Base-by-base conservation (phyloP, 352 stramenopile species). In the Phytophthora citrophthora region DNA sequence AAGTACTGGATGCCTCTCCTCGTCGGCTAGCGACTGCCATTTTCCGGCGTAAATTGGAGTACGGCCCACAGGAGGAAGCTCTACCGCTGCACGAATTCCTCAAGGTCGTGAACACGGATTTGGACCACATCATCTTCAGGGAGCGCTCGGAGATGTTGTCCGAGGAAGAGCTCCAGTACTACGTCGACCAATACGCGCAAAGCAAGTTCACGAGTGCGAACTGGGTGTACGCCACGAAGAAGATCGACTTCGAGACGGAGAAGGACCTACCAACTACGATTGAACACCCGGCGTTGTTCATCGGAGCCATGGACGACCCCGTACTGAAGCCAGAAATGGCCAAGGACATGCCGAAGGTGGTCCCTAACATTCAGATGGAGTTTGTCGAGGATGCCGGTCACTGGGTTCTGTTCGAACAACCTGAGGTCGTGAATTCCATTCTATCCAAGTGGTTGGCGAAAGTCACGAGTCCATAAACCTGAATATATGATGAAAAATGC, bases 261-360 rank as follows among this genome's bases (percentile, higher is more conserved):
- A 65, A 60, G 24, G 54, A 74, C 13, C 51, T 84, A 13, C 51
- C 65, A 1, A 43, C 34, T 9, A 56, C 65, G 26, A 76, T 88
- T 50, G 51, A 61, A 32, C 79, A 83, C 48, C 64, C 56, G 12
- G 76, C 72, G 18, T 60, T 88, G 13, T 88, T 67, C 63, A 81
- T 88, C 47, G 69, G 55, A 7, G 72, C 71, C 1, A 57, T 45
- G 11, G 46, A 77, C n/a, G 79, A 88, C 47, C 59, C 58, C 0
- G 73, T 85, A 8, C 66, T 86, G n/a, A 77, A 68, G 41, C 74
- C 79, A 1, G 74, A 78, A 34, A 71, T 82, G 61, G 74, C 71
- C 1, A 68, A 53, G 38, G 31, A 61, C 31, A 86, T 83, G 79
- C 61, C 76, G 0, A 54, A 73, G 23, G 63, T 72, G 26, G 68